Evolutionary conservation across 352 stramenopile species (phyloP).

Genomic region (Phytophthora colocasiae): DNA sequence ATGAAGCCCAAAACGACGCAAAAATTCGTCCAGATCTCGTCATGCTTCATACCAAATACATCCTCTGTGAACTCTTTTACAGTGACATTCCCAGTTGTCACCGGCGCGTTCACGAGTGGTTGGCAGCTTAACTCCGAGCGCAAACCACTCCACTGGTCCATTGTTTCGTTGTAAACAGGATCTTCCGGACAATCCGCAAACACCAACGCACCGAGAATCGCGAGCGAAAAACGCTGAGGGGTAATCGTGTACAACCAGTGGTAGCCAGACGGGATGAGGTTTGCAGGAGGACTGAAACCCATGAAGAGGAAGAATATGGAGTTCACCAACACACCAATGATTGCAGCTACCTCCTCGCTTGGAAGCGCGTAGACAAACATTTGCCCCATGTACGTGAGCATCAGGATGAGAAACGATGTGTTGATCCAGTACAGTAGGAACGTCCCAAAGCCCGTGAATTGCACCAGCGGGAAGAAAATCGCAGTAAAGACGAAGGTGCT

Average conservation of each 20-base stretch:
- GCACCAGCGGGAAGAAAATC: conserved; percentile 51
- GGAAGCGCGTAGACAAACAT: conserved; percentile 38
- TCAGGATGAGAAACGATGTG: conserved; percentile 36
- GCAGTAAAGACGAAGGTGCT: conserved; percentile 41
- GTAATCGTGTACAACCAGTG: conserved; percentile 53
- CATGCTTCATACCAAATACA: conserved; percentile 59
- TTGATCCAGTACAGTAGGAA: conserved; percentile 47
- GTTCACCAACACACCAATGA: conserved; percentile 37
- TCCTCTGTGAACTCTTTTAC: conserved; percentile 56
- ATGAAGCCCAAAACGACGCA: conserved; percentile 48
- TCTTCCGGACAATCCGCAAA: conserved; percentile 42
- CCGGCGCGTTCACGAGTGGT: conserved; percentile 38
- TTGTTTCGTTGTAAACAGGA: conserved; percentile 23
- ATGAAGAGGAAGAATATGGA: conserved; percentile 50
- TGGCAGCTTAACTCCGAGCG: conserved; percentile 45
- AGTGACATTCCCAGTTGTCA: conserved; percentile 37
- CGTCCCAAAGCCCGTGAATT: conserved; percentile 38
- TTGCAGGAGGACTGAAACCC: conserved; percentile 39
- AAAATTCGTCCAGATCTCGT: conserved; percentile 58
- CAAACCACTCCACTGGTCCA: conserved; percentile 27
- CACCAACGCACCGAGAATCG: conserved; percentile 37
- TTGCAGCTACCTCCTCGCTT: conserved; percentile 36
- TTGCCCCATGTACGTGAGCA: conserved; percentile 46
- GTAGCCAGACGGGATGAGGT: conserved; percentile 40
- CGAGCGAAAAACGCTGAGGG: conserved; percentile 36